Evolutionary conservation across 2,329 filamentous ascomycete genomes (phyloP).

Genomic region (Neopestalotiopsis sp.): DNA sequence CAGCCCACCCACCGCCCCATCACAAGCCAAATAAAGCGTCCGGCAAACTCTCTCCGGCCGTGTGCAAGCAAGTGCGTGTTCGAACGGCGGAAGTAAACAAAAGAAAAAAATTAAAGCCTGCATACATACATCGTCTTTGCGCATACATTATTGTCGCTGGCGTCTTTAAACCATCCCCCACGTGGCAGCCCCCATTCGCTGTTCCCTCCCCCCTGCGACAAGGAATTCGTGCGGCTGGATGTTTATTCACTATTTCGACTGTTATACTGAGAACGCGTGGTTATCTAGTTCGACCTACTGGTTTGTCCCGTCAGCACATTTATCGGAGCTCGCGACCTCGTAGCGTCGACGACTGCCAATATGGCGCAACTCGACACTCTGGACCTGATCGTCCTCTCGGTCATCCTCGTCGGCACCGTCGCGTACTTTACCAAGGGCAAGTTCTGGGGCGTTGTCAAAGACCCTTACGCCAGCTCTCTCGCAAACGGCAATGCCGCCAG

Average conservation of each 20-base stretch:
- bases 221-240: not conserved
- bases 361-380: constrained; percentile 98
- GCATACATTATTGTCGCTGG: not conserved
- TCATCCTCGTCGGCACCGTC: constrained; percentile 82
- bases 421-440: constrained; percentile 99
- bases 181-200: not conserved
- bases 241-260: not conserved
- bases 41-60: not conserved
- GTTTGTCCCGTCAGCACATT: not conserved
- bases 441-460: constrained; percentile 86
- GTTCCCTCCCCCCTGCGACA: not conserved
- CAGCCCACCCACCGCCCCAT: constrained; percentile 7
- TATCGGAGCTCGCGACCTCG: not conserved
- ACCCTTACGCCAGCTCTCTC: constrained; percentile 82
- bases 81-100: not conserved
- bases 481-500: constrained; percentile 73
- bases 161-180: not conserved
- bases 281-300: constrained; percentile 14
- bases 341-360: constrained; percentile 25
- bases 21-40: constrained; percentile 6
- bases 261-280: not conserved
- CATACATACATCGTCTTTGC: not conserved
- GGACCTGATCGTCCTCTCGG: constrained; percentile 88
- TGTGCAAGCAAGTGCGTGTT: not conserved
- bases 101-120: not conserved